A percentile compares a stretch with the other conserved stretches of the same genome.
phyloP scores from a whole-genome alignment of 1,284 basidiomycete species.

The Laetiporus sulphureus region DNA sequence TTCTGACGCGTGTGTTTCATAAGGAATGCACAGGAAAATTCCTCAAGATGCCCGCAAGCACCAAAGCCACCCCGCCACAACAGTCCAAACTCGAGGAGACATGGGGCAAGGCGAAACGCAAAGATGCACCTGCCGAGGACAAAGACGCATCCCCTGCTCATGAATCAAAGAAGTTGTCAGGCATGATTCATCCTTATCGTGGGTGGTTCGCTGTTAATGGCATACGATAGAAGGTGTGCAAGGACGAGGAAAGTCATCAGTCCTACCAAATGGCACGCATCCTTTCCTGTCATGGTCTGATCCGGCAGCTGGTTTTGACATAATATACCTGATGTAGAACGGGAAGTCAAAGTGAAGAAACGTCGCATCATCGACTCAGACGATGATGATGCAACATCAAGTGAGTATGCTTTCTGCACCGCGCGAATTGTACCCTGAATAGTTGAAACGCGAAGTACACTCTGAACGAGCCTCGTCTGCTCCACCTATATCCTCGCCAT shows the following conservation, averaged over 20 bases:
- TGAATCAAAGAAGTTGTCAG: no score
- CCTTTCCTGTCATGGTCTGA: neutral
- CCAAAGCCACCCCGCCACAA: constrained; percentile 55
- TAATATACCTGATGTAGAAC: no score
- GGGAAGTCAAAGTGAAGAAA: constrained; percentile 20
- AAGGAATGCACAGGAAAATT: constrained; percentile 63
- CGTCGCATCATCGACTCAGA: constrained; percentile 48
- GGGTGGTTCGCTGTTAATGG: no score
- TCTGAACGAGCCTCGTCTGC: no score
- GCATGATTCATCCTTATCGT: no score
- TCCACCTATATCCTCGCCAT: neutral
- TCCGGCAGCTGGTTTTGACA: no score
- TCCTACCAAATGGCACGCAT: no score
- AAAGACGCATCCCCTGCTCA: neutral
- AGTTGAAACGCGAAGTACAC: no score
- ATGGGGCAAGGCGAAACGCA: constrained; percentile 47
- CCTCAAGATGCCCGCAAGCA: constrained; percentile 60
- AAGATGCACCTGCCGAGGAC: constrained; percentile 9
- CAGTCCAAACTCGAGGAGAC: constrained; percentile 68
- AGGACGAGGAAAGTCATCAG: no score
- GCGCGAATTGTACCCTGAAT: neutral
- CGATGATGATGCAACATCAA: constrained; percentile 28
- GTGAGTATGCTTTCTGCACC: constrained; percentile 7
- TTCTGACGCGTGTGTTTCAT: no score
- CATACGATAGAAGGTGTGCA: no score